These are phyloP conservation scores for Serpula lacrymans DNA, from an alignment of 768 basidiomycete species.

Conservation along the genomic window DNA sequence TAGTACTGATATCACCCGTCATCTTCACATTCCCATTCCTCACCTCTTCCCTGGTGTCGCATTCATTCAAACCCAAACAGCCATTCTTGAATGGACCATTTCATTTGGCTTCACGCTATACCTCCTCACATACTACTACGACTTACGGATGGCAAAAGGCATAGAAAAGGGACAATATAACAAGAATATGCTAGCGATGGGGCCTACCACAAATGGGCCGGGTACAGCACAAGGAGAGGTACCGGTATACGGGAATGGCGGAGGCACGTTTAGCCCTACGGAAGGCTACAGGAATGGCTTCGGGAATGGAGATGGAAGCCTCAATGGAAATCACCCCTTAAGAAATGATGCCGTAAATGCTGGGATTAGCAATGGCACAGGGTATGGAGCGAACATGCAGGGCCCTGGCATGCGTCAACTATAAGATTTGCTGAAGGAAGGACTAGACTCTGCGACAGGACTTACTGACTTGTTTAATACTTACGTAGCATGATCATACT, in stretches of 20 bases:
- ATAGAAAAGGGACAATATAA: conserved; percentile 45
- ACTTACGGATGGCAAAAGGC: conserved; percentile 61
- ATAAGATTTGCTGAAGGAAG: too few relatives aligned
- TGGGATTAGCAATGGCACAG: too few relatives aligned
- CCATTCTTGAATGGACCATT: conserved; percentile 73
- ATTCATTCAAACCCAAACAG: conserved; percentile 24
- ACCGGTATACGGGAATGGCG: background rate
- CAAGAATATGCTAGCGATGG: conserved; percentile 23
- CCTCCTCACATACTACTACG: conserved; percentile 68
- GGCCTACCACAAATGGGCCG: background rate
- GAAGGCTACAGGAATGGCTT: too few relatives aligned
- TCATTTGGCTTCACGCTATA: conserved; percentile 72
- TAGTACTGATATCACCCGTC: background rate
- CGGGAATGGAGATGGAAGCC: too few relatives aligned
- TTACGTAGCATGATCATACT: too few relatives aligned
- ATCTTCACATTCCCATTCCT: background rate
- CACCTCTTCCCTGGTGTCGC: background rate
- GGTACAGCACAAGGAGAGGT: conserved; percentile 9
- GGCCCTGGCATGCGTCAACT: too few relatives aligned
- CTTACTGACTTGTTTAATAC: too few relatives aligned
- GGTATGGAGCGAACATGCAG: too few relatives aligned
- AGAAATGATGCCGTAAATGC: too few relatives aligned
- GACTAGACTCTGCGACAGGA: too few relatives aligned
- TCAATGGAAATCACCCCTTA: too few relatives aligned
- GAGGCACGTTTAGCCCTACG: too few relatives aligned